phyloP scores from a whole-genome alignment of 768 basidiomycete genomes.

The Rubroboletus satanas region DNA sequence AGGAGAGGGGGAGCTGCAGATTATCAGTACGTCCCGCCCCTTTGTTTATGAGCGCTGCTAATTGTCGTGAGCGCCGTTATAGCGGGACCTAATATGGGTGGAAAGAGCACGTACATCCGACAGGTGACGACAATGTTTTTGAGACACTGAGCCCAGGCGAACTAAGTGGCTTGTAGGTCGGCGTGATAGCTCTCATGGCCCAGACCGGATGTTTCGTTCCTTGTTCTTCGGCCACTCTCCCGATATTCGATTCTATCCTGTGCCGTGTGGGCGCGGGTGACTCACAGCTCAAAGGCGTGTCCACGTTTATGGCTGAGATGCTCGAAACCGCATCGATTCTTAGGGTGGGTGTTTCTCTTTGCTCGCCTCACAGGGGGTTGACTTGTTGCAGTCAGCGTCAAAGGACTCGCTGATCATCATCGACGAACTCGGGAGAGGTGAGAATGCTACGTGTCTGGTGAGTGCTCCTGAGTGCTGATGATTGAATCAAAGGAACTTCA shows the following conservation, averaged over 20 bases:
- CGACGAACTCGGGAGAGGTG: constrained; percentile 91
- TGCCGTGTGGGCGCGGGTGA: constrained; percentile 97
- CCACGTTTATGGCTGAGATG: constrained; percentile 99
- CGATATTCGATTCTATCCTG: constrained; percentile 93
- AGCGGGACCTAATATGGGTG: constrained; percentile 99
- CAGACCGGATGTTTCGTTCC: constrained; percentile 96
- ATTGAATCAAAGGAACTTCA: constrained; percentile 63
- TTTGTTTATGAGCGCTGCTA: neutral
- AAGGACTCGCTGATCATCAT: constrained; percentile 94
- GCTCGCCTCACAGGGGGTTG: neutral
- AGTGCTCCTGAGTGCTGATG: constrained; percentile 1
- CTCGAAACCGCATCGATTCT: constrained; percentile 96
- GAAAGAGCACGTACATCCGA: constrained; percentile 95
- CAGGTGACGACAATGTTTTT: constrained; percentile 45
- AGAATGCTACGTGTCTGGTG: neutral
- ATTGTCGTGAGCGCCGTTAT: constrained; percentile 2
- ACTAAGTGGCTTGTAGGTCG: constrained; percentile 50
- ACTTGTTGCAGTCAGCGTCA: constrained; percentile 67
- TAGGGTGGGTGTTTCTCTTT: constrained; percentile 47
- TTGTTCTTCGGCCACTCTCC: constrained; percentile 78
- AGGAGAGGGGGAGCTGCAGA: constrained; percentile 90
- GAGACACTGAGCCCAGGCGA: neutral
- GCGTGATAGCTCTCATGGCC: constrained; percentile 95
- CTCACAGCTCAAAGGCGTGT: constrained; percentile 95
- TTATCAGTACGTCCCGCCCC: constrained; percentile 65